Conservation (phyloP, 176 grass and related monocot genomes). For the Pontederia paniculata region DNA sequence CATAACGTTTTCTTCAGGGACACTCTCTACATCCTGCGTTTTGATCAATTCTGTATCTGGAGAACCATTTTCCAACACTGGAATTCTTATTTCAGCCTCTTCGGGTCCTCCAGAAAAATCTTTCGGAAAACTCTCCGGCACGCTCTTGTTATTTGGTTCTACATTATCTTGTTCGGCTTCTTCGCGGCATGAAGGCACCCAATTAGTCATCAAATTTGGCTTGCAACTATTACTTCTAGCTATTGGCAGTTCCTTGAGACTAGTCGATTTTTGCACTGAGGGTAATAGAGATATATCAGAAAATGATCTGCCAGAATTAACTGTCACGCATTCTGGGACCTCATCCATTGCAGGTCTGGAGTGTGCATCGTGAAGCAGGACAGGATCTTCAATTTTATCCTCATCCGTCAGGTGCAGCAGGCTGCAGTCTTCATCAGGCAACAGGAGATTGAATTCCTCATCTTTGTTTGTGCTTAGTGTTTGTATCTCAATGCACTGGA, state of each 20-base stretch:
- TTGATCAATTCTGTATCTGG: slow-evolving; percentile 23
- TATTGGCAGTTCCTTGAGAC: slow-evolving; percentile 29
- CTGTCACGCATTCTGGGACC: slow-evolving; percentile 3
- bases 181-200: slow-evolving; percentile 41
- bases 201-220: slow-evolving; percentile 60
- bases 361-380: not conserved
- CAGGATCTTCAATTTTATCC: slow-evolving; percentile 16
- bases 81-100: slow-evolving; percentile 27
- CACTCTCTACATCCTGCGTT: not conserved
- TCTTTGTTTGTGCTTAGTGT: slow-evolving; percentile 22
- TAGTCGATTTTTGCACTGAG: slow-evolving; percentile 29
- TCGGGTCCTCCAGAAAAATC: slow-evolving; percentile 32
- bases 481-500: slow-evolving; percentile 51
- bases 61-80: slow-evolving; percentile 23
- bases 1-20: slow-evolving; percentile 16
- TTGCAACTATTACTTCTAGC: slow-evolving; percentile 73
- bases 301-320: slow-evolving; percentile 14
- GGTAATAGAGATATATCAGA: slow-evolving; percentile 25
- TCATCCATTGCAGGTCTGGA: not conserved
- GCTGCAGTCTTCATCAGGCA: slow-evolving; percentile 19
- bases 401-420: slow-evolving; percentile 39
- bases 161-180: slow-evolving; percentile 12
- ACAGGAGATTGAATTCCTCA: slow-evolving; percentile 27
- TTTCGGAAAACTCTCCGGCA: slow-evolving; percentile 26
- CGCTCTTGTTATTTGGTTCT: slow-evolving; percentile 23